These are phyloP conservation scores for Fusarium coffeatum DNA, from an alignment of 2,329 filamentous ascomycete genomes.

Conservation along the genomic window DNA sequence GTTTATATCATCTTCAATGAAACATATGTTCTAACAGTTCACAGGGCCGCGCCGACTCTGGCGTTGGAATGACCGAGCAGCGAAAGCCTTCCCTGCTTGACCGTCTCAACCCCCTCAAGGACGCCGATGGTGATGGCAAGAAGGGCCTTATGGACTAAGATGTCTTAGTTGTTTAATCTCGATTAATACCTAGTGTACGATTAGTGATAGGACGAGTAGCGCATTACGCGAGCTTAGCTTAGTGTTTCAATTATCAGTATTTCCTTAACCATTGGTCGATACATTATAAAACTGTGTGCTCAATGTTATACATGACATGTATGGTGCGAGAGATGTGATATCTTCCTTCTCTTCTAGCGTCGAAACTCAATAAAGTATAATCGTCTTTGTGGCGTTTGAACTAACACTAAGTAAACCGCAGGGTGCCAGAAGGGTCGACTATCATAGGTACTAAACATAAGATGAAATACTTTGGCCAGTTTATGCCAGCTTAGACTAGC, in stretches of 20 bases:
- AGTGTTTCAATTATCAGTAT: not conserved
- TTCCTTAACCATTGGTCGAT: fast-evolving
- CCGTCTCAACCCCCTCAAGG: constrained; percentile 39
- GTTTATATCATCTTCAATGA: fast-evolving
- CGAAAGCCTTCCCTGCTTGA: constrained; percentile 38
- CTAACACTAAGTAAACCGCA: no score
- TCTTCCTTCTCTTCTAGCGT: not conserved
- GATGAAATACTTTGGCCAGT: no score
- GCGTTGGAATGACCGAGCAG: constrained; percentile 21
- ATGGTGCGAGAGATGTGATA: not conserved
- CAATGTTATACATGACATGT: not conserved
- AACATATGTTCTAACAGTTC: not conserved
- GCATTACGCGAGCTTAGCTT: constrained; percentile 1
- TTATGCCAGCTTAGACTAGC: no score
- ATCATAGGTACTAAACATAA: no score
- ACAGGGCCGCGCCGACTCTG: constrained; percentile 27
- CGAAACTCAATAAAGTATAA: not conserved
- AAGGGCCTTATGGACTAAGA: constrained; percentile 35
- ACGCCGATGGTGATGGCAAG: constrained; percentile 42
- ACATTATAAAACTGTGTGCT: not conserved
- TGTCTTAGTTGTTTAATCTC: not conserved
- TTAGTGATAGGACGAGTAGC: constrained; percentile 10
- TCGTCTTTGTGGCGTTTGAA: fast-evolving
- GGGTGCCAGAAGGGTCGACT: not conserved
- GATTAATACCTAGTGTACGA: constrained; percentile 13